These are phyloP conservation scores for Aspergillus sp. DNA, from an alignment of 2,329 filamentous ascomycete species.

Conservation along the genomic window DNA sequence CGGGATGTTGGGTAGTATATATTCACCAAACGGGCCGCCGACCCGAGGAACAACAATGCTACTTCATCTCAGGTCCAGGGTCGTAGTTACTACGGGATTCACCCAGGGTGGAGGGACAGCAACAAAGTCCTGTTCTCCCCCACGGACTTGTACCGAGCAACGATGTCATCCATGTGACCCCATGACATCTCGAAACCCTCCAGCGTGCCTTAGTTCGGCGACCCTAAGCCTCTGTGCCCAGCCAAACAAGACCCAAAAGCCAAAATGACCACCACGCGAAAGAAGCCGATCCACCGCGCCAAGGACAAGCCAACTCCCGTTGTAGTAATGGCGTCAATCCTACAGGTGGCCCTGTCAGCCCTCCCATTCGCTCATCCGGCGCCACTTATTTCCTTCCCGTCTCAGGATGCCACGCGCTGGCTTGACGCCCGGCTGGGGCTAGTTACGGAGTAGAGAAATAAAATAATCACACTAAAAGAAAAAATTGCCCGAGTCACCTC, in stretches of 20 bases:
- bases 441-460: neutral
- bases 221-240: neutral
- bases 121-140: neutral
- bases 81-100: neutral
- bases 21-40: neutral
- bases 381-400: neutral
- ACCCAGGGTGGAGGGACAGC: no score
- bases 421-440: neutral
- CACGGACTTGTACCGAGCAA: neutral
- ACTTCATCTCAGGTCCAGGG: neutral
- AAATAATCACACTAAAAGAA: neutral
- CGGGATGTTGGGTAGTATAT: neutral
- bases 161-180: neutral
- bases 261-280: conserved; percentile 9
- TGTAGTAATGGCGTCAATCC: neutral
- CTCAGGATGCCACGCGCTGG: neutral
- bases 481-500: neutral
- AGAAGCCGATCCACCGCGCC: conserved; percentile 5
- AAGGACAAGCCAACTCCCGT: neutral
- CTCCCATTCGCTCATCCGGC: neutral
- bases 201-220: neutral
- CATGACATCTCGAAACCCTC: neutral
- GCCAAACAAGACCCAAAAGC: neutral
- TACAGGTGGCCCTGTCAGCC: neutral
- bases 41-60: neutral